Evolutionary conservation across 2,329 filamentous ascomycete genomes (phyloP), one percentile per base, ranked within the genome.

Genomic region (Ophiosphaerella narmari): DNA sequence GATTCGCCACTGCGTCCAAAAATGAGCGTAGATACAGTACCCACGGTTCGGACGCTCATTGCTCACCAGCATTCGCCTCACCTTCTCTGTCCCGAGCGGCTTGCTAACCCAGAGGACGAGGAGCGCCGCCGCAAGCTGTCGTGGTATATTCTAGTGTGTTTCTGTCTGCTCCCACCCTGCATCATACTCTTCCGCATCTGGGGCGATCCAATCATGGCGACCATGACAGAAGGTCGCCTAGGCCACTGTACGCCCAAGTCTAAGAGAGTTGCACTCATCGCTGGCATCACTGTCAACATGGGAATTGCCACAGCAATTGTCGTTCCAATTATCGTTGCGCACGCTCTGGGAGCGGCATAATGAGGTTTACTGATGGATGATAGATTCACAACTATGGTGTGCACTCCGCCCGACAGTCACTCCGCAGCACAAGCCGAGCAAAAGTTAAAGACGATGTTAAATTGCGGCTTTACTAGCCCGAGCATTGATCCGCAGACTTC

Each of bases 121-220:
- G 60, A 43, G 34, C 57, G 61, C 33, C 60, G 65, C 9, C 56
- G 60, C 13, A 60, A 61, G 43, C 49, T 66, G n/a, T 74, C 70
- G 3, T 70, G 69, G 65, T 40, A 61, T 23, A 65, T 74, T 37
- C 65, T 74, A 31, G 61, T 55, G 1, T 45, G 59, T 1, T 74
- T 71, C 48, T 68, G 65, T 40, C 18, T 74, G 1, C 54, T 75
- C 12, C 73, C 73, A 4, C 68, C 72, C 6, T 56, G 67, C 11
- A 66, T 74, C 24, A 57, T 74, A 24, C 60, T 75, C 21, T 73
- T 66, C 48, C 70, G 72, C n/a, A 62, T 61, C 23, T 54, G 58
- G 18, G 65, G 69, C 32, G 73, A 75, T 49, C 43, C 48, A 2
- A 46, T 71, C 38, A 70, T 75, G 9, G 50, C 53, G 9, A 65